Evolutionary conservation across 345 rosid species (phyloP).

Genomic region (Linum trigynum): DNA sequence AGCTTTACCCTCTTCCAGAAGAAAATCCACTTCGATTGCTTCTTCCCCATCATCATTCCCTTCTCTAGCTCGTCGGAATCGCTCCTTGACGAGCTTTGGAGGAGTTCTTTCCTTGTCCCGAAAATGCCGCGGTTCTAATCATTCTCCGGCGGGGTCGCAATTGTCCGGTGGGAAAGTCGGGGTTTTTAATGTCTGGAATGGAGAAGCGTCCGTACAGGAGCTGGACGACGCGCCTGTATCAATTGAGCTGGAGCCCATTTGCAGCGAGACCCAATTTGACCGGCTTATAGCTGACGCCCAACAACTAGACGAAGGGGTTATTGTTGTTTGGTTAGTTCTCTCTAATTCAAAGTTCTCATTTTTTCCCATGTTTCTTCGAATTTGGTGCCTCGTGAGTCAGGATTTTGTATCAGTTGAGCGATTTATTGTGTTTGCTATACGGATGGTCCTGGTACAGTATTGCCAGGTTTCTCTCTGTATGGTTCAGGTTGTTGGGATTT

Average conservation of each 20-base stretch:
- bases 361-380: not conserved
- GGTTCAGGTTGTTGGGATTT: not conserved
- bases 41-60: conserved; percentile 10
- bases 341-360: not conserved
- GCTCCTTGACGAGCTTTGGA: conserved; percentile 13
- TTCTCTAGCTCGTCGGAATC: conserved; percentile 4
- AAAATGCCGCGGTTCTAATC: conserved; percentile 5
- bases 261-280: conserved; percentile 61
- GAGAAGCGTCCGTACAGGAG: conserved; percentile 33
- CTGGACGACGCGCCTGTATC: conserved; percentile 59
- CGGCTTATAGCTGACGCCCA: conserved; percentile 70
- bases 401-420: conserved; percentile 3
- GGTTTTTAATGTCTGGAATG: conserved; percentile 20
- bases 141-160: conserved; percentile 15
- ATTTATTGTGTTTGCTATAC: conserved; percentile 1
- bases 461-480: too few relatives aligned
- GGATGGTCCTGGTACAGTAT: not conserved
- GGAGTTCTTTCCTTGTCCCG: conserved; percentile 6
- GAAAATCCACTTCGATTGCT: conserved; percentile 14
- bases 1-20: not conserved
- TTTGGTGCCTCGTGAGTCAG: not conserved
- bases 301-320: conserved; percentile 46
- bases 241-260: conserved; percentile 41
- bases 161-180: conserved; percentile 19
- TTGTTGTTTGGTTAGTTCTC: conserved; percentile 59